Conservation (phyloP, 768 basidiomycete genomes). For the Punctularia strigosozonata region DNA sequence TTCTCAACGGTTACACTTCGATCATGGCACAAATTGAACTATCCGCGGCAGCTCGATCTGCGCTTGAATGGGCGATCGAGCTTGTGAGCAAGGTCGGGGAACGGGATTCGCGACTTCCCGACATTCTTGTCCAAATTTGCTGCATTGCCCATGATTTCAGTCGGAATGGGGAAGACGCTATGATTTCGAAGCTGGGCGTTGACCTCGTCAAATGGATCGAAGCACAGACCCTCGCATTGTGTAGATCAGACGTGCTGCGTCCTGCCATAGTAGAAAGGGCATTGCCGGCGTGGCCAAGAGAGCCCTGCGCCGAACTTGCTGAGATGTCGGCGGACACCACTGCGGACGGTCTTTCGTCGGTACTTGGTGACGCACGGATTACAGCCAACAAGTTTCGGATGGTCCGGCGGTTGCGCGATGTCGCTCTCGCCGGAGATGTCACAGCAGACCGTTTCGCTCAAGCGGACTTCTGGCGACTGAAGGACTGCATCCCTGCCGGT, state of each 20-base stretch:
- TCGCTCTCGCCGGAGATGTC: constrained; percentile 27
- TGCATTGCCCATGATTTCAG: constrained; percentile 47
- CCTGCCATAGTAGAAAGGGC: constrained; percentile 37
- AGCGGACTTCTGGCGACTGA: constrained; percentile 76
- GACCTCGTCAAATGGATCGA: constrained; percentile 58
- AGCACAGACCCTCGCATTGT: constrained; percentile 30
- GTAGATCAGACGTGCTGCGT: constrained; percentile 24
- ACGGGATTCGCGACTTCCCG: constrained; percentile 43
- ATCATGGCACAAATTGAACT: constrained; percentile 62
- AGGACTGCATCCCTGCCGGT: constrained; percentile 54
- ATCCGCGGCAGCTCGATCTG: constrained; percentile 54
- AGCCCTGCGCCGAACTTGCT: constrained; percentile 35
- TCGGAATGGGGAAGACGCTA: constrained; percentile 16
- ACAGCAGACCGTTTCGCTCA: constrained; percentile 35
- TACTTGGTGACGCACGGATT: constrained; percentile 49
- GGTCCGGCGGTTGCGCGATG: constrained; percentile 49
- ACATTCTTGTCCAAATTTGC: constrained; percentile 59
- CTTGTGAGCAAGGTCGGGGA: constrained; percentile 29
- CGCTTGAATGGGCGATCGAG: constrained; percentile 67
- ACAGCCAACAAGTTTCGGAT: constrained; percentile 69
- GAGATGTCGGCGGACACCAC: constrained; percentile 34
- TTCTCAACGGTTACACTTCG: constrained; percentile 56
- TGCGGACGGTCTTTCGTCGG: constrained; percentile 33
- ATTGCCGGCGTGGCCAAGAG: constrained; percentile 67
- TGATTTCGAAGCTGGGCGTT: constrained; percentile 24